phyloP scores from a whole-genome alignment of 1,284 basidiomycete species.

The Fistulina hepatica region DNA sequence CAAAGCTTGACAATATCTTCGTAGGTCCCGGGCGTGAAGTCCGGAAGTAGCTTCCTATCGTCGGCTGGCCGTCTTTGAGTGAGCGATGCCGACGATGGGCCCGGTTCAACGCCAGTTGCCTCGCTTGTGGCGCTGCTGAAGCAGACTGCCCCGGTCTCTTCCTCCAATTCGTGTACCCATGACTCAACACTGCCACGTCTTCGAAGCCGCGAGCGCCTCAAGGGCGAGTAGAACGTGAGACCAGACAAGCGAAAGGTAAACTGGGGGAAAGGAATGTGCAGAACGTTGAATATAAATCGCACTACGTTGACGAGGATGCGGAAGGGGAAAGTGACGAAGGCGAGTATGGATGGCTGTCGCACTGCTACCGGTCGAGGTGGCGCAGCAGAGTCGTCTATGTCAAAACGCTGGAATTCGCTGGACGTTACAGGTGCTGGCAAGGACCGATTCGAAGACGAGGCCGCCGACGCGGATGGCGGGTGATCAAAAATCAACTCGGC shows the following conservation, averaged over 20 bases:
- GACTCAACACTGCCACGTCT: conserved; percentile 44
- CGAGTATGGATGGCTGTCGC: conserved; percentile 14
- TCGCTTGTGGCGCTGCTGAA: conserved; percentile 28
- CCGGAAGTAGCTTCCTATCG: conserved; percentile 49
- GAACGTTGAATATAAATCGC: conserved; percentile 41
- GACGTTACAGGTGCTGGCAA: conserved; percentile 12
- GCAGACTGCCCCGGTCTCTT: conserved; percentile 65
- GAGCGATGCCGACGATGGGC: conserved; percentile 21
- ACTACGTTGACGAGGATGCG: conserved; percentile 38
- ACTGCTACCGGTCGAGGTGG: conserved; percentile 12
- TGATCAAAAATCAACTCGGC: conserved; percentile 49
- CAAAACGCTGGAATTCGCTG: conserved; percentile 28
- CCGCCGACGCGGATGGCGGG: conserved; percentile 16
- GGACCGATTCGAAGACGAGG: too few species aligned
- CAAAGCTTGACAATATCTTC: conserved; percentile 66
- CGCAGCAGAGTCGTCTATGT: conserved; percentile 36
- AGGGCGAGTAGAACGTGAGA: conserved; percentile 28
- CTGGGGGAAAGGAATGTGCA: conserved; percentile 42
- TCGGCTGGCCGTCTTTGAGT: conserved; percentile 22
- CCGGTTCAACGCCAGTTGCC: conserved; percentile 30
- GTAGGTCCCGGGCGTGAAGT: conserved; percentile 77
- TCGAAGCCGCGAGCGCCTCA: conserved; percentile 27
- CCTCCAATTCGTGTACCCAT: conserved; percentile 69
- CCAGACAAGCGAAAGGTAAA: conserved; percentile 29
- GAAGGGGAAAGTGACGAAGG: conserved; percentile 33